Evolutionary conservation across 768 basidiomycete species (phyloP).

Genomic region (Sporobolomyces phaffii): DNA sequence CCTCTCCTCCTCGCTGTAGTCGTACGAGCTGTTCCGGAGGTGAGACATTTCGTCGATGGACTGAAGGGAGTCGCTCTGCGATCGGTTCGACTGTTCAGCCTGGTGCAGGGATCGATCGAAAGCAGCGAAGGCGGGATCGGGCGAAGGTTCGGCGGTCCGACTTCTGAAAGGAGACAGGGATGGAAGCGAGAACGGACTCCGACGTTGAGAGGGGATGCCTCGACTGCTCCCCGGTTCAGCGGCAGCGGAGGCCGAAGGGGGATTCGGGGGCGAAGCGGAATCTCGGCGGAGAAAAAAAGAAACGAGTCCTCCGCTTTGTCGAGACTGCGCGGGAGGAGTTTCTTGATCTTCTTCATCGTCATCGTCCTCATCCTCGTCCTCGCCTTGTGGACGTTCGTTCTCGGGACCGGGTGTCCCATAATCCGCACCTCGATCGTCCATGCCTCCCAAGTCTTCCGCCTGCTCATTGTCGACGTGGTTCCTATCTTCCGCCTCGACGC

Average conservation of each 20-base stretch:
- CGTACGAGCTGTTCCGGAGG: constrained; percentile 54
- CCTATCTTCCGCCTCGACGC: not conserved
- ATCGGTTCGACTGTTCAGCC: not conserved
- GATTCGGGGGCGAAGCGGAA: constrained; percentile 19
- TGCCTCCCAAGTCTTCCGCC: constrained; percentile 16
- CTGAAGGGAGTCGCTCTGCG: constrained; percentile 6
- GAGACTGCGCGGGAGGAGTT: constrained; percentile 7
- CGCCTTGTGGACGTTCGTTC: constrained; percentile 12
- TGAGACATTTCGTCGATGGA: not conserved
- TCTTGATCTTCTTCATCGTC: constrained; percentile 3
- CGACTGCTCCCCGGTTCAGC: not conserved
- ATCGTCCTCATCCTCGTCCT: not conserved
- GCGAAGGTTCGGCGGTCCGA: not conserved
- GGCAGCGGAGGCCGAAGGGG: not conserved
- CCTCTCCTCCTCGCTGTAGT: constrained; percentile 70
- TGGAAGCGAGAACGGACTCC: not conserved
- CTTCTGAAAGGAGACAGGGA: constrained; percentile 6
- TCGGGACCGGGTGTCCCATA: not conserved
- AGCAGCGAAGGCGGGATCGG: constrained; percentile 27
- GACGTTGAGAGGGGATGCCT: not conserved
- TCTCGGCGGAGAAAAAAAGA: constrained; percentile 33
- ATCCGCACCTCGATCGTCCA: constrained; percentile 13
- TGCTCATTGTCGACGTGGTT: constrained; percentile 13
- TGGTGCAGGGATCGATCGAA: constrained; percentile 22
- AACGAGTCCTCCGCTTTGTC: not conserved